Evolutionary conservation across 371 early-diverging fungal species (phyloP), one percentile per base, ranked within the genome.

Genomic region (Capniomyces stellatus): DNA sequence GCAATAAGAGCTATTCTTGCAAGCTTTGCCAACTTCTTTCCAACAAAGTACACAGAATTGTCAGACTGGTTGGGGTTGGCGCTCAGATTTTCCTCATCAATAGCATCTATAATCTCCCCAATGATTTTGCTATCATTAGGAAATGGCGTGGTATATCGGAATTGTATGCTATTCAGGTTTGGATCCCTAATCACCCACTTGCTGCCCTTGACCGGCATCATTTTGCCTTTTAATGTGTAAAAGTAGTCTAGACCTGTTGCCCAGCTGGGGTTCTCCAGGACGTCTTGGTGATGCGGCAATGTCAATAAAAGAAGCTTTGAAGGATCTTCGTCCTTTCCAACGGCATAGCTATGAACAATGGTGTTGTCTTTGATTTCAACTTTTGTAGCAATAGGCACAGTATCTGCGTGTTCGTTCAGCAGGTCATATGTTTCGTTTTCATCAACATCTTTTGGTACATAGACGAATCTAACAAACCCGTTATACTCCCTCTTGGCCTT

Each of bases 21-120:
- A 30, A 77, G 60, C 29, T 74, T 75, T 29, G 83, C 83, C 10
- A 82, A 56, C 1, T 74, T 75, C 60, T 85, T 85, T 58, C 86
- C 86, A 23, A 77, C 76, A 59, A 82, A 84, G 57, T 85, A 85
- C 25, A 76, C 79, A 52, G 80, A 74, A 39, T 58, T 63, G 18
- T 69, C 59, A 0, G 58, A 54, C 6, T 61, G 51, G 4, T 41
- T 52, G 24, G 27, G 44, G 28, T 62, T 44, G 0, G 75, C 67
- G 0, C 67, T 61, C 0, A 53, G 43, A 0, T 57, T 58, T 41
- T 82, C 70, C 15, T 53, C 28, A 1, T 58, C 51, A 4, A 75
- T 59, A 58, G 76, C 76, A 28, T 63, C 54, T n/a, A 56, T 63
- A 8, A 75, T 47, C 15, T 55, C 21, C 0, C 43, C 58, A 46